These are phyloP conservation scores for Uncinocarpus reesii DNA, from an alignment of 2,329 filamentous ascomycete genomes.

Conservation along the genomic window DNA sequence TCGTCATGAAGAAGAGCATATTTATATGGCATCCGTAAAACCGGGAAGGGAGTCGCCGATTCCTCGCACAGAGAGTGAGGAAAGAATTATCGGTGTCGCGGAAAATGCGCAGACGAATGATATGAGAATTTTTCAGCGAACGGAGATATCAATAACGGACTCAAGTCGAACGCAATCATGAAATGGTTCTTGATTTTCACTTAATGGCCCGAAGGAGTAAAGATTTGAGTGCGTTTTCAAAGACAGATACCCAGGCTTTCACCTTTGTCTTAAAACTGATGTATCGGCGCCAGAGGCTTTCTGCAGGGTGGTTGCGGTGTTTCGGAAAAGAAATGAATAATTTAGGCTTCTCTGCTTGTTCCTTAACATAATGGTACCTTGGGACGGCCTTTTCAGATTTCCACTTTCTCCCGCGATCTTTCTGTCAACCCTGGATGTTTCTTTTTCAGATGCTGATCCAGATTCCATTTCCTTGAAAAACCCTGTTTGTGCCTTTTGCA, in stretches of 20 bases:
- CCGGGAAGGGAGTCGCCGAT: constrained; percentile 2
- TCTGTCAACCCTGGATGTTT: constrained; percentile 19
- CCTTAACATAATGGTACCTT: background rate
- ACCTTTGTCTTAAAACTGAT: background rate
- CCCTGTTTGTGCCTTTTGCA: constrained; percentile 25
- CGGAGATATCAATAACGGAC: constrained; percentile 11
- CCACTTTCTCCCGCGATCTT: background rate
- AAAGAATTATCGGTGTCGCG: constrained; percentile 9
- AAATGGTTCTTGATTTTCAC: background rate
- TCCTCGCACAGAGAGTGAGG: constrained; percentile 10
- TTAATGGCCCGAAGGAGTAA: background rate
- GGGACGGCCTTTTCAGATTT: background rate
- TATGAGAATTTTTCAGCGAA: constrained; percentile 11
- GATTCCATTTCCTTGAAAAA: constrained; percentile 31
- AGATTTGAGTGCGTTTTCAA: background rate
- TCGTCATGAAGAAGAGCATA: constrained; percentile 7
- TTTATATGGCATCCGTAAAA: constrained; percentile 11
- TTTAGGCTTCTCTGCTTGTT: too few relatives aligned
- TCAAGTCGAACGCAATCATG: background rate
- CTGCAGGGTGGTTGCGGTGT: background rate
- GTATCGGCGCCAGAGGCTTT: background rate
- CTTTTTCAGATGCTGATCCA: constrained; percentile 29
- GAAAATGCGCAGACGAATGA: background rate
- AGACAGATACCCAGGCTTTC: background rate
- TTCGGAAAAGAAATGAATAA: background rate